Evolutionary conservation across 306 rosid genomes (phyloP).

Genomic region (Trichosanthes cucumerina): DNA sequence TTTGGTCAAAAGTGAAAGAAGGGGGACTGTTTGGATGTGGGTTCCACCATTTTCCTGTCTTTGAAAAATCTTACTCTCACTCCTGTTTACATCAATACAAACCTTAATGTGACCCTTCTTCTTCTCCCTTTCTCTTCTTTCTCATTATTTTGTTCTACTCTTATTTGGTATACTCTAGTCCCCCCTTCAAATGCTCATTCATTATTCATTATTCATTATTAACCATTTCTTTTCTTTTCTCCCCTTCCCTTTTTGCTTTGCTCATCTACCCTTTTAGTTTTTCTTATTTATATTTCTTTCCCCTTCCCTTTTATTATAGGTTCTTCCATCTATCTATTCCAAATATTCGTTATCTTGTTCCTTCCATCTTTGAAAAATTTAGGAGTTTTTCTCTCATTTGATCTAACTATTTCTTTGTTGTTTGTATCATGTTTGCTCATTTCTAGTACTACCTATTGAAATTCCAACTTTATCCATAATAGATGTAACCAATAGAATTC

Average conservation of each 20-base stretch:
- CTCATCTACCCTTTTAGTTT: slow-evolving; percentile 1
- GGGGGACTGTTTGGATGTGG: neutral
- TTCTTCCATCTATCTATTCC: neutral
- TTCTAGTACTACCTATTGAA: neutral
- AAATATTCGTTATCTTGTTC: neutral
- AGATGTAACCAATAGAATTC: neutral
- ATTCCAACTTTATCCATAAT: neutral
- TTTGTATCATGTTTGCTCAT: neutral
- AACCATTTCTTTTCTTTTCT: too few species aligned
- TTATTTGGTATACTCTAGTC: too few species aligned
- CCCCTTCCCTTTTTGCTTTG: neutral
- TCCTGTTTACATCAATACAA: slow-evolving; percentile 1
- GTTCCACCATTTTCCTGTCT: neutral
- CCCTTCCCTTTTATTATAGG: neutral
- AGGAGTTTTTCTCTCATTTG: neutral
- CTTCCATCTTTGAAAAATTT: too few species aligned
- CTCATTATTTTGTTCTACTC: neutral
- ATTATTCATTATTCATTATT: neutral
- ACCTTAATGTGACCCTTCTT: neutral
- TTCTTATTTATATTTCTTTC: neutral
- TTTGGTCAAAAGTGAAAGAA: slow-evolving; percentile 17
- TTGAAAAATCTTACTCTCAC: neutral
- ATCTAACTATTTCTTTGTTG: neutral
- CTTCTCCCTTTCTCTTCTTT: neutral
- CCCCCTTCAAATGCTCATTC: neutral